Percentiles rank a stretch among this genome's conserved stretches.
These are phyloP conservation scores for Candida neerlandica DNA, from an alignment of 1,139 yeast genomes.

Conservation along the genomic window DNA sequence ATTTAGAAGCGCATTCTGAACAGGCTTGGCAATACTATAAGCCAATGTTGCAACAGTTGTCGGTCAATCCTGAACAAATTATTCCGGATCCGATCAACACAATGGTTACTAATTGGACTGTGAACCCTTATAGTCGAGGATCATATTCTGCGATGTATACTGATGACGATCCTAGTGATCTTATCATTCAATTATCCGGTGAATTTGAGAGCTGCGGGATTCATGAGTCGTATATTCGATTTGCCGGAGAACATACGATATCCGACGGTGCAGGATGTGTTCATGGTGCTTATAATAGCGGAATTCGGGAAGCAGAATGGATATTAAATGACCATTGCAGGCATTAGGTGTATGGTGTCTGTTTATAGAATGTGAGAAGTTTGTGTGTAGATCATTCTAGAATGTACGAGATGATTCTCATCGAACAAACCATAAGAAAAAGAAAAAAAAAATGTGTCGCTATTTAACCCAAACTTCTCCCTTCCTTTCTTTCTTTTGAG, in stretches of 20 bases:
- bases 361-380: background rate
- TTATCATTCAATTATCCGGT: slow-evolving; percentile 54
- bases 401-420: slow-evolving; percentile 6
- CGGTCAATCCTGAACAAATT: slow-evolving; percentile 12
- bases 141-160: slow-evolving; percentile 72
- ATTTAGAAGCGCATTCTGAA: slow-evolving; percentile 37
- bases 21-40: slow-evolving; percentile 44
- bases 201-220: slow-evolving; percentile 53
- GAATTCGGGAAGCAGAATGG: slow-evolving; percentile 66
- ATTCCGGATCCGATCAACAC: slow-evolving; percentile 53
- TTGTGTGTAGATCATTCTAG: slow-evolving; percentile 4
- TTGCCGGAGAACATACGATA: slow-evolving; percentile 86
- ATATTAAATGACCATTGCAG: slow-evolving; percentile 26
- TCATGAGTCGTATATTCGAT: slow-evolving; percentile 50
- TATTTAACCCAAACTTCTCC: background rate
- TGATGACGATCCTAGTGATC: slow-evolving; percentile 68
- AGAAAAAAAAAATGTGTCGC: background rate
- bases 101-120: slow-evolving; percentile 68
- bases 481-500: background rate
- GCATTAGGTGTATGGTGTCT: slow-evolving; percentile 2
- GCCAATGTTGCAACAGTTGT: slow-evolving; percentile 36
- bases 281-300: slow-evolving; percentile 77
- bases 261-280: slow-evolving; percentile 83
- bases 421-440: background rate
- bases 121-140: slow-evolving; percentile 68